Conservation (phyloP, 805 yeast genomes). For the Metschnikowia corniflorae region DNA sequence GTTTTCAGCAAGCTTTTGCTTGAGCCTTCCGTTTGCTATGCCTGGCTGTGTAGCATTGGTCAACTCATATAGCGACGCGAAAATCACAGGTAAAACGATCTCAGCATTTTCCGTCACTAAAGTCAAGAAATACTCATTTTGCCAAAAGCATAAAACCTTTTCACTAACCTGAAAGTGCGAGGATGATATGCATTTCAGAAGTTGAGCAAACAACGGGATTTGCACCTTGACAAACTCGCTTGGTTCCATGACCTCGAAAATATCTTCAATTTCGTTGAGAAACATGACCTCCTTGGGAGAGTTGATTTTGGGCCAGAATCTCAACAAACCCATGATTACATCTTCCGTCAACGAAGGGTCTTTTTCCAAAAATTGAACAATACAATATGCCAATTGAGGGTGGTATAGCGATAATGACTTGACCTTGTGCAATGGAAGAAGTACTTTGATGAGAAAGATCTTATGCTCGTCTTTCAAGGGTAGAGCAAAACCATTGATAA, state of each 20-base stretch:
- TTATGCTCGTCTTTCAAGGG: slow-evolving; percentile 98
- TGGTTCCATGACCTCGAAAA: slow-evolving; percentile 94
- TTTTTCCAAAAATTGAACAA: slow-evolving; percentile 93
- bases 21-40: slow-evolving; percentile 37
- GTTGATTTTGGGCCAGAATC: slow-evolving; percentile 96
- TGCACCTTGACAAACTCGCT: slow-evolving; percentile 86
- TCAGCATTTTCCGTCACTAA: slow-evolving; percentile 90
- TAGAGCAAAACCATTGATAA: slow-evolving; percentile 95
- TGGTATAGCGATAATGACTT: slow-evolving; percentile 86
- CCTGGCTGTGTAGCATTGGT: slow-evolving; percentile 51
- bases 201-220: slow-evolving; percentile 89
- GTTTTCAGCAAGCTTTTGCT: slow-evolving; percentile 35
- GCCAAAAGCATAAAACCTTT: slow-evolving; percentile 90
- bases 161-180: slow-evolving; percentile 98
- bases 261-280: slow-evolving; percentile 92
- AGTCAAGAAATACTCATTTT: slow-evolving; percentile 88
- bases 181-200: slow-evolving; percentile 88
- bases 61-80: slow-evolving; percentile 84
- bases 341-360: slow-evolving; percentile 91
- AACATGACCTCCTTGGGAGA: slow-evolving; percentile 96
- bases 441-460: slow-evolving; percentile 77
- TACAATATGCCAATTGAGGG: slow-evolving; percentile 95
- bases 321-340: slow-evolving; percentile 87
- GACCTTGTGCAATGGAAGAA: slow-evolving; percentile 90
- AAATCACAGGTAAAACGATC: slow-evolving; percentile 86